A percentile compares a stretch with the other conserved stretches of the same genome.
Conservation (phyloP, 331 rosid genomes). For the Malus hybrid region DNA sequence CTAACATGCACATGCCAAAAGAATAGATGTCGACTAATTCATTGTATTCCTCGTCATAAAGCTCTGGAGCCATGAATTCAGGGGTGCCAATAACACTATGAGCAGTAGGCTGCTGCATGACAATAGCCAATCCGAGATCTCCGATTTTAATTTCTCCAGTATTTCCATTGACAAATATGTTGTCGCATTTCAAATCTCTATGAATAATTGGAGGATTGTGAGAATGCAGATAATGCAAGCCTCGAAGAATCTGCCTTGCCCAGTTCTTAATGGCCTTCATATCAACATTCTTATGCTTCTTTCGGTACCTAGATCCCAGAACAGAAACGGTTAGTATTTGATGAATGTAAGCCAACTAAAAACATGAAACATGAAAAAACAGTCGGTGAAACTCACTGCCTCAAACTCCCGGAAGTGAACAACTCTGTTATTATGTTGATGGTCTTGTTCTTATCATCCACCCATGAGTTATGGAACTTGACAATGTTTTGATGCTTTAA, state of each 20-base stretch:
- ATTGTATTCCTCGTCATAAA: conserved; percentile 83
- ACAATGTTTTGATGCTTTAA: conserved; percentile 76
- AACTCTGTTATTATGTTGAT: conserved; percentile 83
- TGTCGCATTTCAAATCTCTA: conserved; percentile 94
- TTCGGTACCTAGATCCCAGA: conserved; percentile 47
- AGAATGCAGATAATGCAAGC: conserved; percentile 66
- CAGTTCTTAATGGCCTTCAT: conserved; percentile 85
- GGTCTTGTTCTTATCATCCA: conserved; percentile 56
- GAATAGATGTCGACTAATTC: conserved; percentile 92
- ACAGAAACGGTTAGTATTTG: not conserved
- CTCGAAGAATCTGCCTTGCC: conserved; percentile 87
- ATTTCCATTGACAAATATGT: conserved; percentile 79
- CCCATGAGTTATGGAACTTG: conserved; percentile 65
- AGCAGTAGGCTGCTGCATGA: conserved; percentile 84
- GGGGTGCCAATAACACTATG: conserved; percentile 88
- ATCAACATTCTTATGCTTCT: conserved; percentile 62
- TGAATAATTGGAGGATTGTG: conserved; percentile 76
- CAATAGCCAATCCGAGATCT: conserved; percentile 85
- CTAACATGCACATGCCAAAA: conserved; percentile 91
- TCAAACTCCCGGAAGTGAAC: conserved; percentile 88
- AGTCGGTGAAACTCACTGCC: conserved; percentile 46
- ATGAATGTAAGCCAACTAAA: not conserved
- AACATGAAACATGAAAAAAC: not conserved
- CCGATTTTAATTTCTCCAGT: conserved; percentile 83
- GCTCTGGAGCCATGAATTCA: conserved; percentile 97